These are phyloP conservation scores for Dactylellina drechsleri DNA, from an alignment of 2,329 filamentous ascomycete species.

Conservation along the genomic window DNA sequence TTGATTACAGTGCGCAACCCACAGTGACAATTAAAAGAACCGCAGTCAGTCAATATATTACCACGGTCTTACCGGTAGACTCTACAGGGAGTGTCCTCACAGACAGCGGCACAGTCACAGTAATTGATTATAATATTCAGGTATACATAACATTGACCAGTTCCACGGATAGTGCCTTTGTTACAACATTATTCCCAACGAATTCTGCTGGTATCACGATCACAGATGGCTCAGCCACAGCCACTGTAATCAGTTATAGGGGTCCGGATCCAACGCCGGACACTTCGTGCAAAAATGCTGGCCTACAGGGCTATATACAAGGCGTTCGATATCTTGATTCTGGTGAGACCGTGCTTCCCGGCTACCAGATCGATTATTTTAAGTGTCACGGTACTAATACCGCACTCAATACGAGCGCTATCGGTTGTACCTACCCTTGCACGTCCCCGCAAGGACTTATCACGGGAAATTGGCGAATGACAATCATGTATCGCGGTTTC, in stretches of 20 bases:
- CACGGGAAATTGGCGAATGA: not conserved
- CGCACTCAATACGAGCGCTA: not conserved
- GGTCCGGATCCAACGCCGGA: not conserved
- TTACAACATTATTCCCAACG: not conserved
- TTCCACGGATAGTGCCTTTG: not conserved
- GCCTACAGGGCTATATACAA: not conserved
- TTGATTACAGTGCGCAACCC: not conserved
- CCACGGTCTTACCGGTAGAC: not conserved
- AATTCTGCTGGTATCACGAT: not conserved
- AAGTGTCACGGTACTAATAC: not conserved
- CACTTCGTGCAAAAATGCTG: not conserved
- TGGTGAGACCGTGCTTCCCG: not conserved
- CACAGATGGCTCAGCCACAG: not conserved
- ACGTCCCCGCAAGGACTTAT: not conserved
- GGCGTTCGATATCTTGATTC: not conserved
- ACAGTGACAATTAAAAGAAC: not conserved
- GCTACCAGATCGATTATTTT: not conserved
- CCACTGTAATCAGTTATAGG: not conserved
- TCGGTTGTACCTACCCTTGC: not conserved
- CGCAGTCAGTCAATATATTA: not conserved
- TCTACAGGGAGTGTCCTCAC: not conserved
- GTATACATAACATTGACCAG: not conserved
- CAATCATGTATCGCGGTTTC: conserved; percentile 4
- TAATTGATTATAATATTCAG: not conserved
- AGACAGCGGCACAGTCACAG: not conserved